Evolutionary conservation across 1,284 basidiomycete species (phyloP).

Genomic region (Austroboletus novae-zelandiae): DNA sequence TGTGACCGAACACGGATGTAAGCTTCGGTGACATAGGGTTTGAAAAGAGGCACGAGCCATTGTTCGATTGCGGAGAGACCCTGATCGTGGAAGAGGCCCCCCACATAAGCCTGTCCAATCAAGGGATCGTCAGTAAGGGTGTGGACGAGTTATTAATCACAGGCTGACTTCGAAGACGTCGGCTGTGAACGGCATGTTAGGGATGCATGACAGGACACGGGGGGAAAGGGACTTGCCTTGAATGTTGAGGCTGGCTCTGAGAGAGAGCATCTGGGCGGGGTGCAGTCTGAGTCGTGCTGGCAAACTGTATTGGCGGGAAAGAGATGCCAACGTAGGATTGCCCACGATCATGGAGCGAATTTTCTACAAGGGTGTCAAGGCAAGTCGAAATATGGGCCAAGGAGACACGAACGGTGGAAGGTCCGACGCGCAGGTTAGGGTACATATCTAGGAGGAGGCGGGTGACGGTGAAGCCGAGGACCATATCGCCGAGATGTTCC

Average conservation of each 20-base stretch:
- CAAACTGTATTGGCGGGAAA: constrained; percentile 62
- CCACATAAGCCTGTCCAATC: constrained; percentile 60
- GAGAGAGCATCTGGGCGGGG: constrained; percentile 64
- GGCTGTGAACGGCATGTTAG: constrained; percentile 40
- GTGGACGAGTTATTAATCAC: background rate
- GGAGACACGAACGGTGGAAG: constrained; percentile 56
- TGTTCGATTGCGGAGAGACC: constrained; percentile 51
- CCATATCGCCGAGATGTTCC: constrained; percentile 72
- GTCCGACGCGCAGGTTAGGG: constrained; percentile 70
- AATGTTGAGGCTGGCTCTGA: constrained; percentile 62
- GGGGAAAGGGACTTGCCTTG: constrained; percentile 51
- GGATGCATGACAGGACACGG: background rate
- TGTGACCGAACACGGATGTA: constrained; percentile 61
- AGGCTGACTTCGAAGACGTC: constrained; percentile 68
- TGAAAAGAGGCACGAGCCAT: constrained; percentile 63
- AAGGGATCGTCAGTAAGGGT: constrained; percentile 4
- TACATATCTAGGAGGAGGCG: constrained; percentile 57
- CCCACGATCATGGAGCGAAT: constrained; percentile 67
- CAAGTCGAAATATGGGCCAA: background rate
- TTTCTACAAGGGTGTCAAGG: constrained; percentile 49
- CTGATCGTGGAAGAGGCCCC: constrained; percentile 67
- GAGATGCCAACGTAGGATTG: constrained; percentile 66
- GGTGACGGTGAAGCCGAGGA: constrained; percentile 65
- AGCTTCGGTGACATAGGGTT: constrained; percentile 57
- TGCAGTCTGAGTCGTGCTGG: constrained; percentile 60